A percentile compares a stretch with the other conserved stretches of the same genome.
Evolutionary conservation across 2,329 filamentous ascomycete species (phyloP).

Genomic region (Shiraia bambusicola): DNA sequence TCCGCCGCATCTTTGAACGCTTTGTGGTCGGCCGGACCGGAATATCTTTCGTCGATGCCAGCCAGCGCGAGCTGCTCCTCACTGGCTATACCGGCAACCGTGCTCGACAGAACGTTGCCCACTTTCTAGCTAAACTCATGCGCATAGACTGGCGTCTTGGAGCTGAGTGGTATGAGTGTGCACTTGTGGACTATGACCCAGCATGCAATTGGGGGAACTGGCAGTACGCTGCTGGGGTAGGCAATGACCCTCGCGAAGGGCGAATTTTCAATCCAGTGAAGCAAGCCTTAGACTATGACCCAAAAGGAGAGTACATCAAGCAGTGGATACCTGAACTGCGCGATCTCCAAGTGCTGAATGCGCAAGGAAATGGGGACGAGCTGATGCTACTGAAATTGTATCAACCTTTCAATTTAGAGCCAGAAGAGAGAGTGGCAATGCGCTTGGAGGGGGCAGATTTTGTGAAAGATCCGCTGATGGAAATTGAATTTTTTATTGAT

Average conservation of each 20-base stretch:
- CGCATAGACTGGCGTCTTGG: conserved; percentile 78
- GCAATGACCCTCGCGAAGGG: conserved; percentile 72
- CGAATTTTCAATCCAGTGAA: conserved; percentile 83
- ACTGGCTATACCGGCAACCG: conserved; percentile 80
- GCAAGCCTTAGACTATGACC: conserved; percentile 76
- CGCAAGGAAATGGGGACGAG: conserved; percentile 26
- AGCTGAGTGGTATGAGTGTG: conserved; percentile 78
- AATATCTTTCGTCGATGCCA: conserved; percentile 75
- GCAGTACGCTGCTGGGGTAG: conserved; percentile 79
- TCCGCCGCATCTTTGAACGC: conserved; percentile 53
- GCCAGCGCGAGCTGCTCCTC: conserved; percentile 70
- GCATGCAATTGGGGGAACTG: conserved; percentile 79
- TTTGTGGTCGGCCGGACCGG: conserved; percentile 69
- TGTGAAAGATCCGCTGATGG: too few relatives aligned
- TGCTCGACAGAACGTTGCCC: conserved; percentile 74
- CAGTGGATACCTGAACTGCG: conserved; percentile 71
- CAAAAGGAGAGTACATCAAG: conserved; percentile 66
- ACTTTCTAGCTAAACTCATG: conserved; percentile 71
- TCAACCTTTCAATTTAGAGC: too few relatives aligned
- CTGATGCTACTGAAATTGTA: conserved; percentile 60
- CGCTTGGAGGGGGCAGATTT: too few relatives aligned
- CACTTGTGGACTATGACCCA: conserved; percentile 74
- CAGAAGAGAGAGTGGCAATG: too few relatives aligned
- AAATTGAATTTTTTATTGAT: too few relatives aligned
- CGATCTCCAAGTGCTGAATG: conserved; percentile 44